Evolutionary conservation across 164 flowering plant species (phyloP).

Genomic region (Tetracentron sinense): DNA sequence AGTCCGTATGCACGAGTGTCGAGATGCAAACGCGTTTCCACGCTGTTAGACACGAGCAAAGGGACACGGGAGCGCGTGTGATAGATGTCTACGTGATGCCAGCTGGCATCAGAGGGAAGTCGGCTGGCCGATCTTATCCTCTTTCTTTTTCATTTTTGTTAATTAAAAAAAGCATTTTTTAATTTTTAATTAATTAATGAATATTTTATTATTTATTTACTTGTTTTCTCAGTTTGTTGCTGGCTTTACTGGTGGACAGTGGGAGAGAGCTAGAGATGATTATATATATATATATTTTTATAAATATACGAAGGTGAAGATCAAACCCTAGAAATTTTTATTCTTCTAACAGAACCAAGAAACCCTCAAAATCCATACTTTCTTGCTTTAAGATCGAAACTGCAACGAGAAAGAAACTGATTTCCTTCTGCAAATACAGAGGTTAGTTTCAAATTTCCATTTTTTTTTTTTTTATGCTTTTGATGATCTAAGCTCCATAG

Average conservation of each 20-base stretch:
- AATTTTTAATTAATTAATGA: not conserved
- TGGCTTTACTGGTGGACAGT: constrained; percentile 3
- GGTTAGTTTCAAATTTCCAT: constrained; percentile 15
- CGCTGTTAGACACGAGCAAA: no score
- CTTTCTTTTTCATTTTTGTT: constrained; percentile 8
- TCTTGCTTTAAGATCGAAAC: constrained; percentile 12
- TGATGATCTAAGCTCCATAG: no score
- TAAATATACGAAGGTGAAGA: no score
- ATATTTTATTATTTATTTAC: not conserved
- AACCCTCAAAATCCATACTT: not conserved
- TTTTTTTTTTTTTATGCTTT: not conserved
- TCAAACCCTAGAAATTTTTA: constrained; percentile 18
- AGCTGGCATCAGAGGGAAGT: constrained; percentile 33
- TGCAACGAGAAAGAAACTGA: not conserved
- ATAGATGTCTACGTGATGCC: constrained; percentile 21
- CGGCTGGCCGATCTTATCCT: constrained; percentile 59
- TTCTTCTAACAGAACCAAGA: no score
- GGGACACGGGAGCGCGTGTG: constrained; percentile 5
- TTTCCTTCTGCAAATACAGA: not conserved
- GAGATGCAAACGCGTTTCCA: no score
- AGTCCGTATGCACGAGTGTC: no score
- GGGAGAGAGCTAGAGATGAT: constrained; percentile 4
- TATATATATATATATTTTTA: no score
- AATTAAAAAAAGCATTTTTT: constrained; percentile 2
- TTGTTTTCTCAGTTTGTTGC: constrained; percentile 8